A percentile compares a stretch with the other conserved stretches of the same genome.
phyloP scores from a whole-genome alignment of 1,139 yeast genomes.

The Yarrowia galli region DNA sequence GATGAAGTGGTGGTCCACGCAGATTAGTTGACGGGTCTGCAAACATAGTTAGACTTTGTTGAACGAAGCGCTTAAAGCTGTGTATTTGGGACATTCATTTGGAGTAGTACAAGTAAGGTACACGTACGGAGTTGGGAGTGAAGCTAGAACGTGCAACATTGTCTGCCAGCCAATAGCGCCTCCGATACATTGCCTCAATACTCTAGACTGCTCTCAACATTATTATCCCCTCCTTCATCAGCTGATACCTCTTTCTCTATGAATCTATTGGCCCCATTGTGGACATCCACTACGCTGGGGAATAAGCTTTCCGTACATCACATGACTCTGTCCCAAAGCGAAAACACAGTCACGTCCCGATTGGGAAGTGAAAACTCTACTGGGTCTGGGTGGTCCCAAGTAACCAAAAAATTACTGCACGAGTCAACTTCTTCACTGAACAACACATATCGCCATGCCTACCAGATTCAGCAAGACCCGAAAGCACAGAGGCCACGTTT shows the following conservation, averaged over 20 bases:
- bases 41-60: no score
- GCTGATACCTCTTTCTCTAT: not conserved
- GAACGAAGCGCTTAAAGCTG: no score
- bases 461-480: constrained; percentile 99
- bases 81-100: no score
- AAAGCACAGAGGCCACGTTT: constrained; percentile 99
- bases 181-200: no score
- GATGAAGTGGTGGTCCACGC: no score
- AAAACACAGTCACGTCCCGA: constrained; percentile 36
- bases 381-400: constrained; percentile 3
- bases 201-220: not conserved
- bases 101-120: no score
- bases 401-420: constrained; percentile 22
- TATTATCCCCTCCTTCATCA: not conserved
- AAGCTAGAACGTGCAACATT: no score
- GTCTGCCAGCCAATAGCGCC: no score
- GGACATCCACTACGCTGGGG: not conserved
- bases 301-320: constrained; percentile 4
- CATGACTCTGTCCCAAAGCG: constrained; percentile 14
- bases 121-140: no score
- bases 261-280: not conserved
- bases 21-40: no score
- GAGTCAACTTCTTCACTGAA: constrained; percentile 29
- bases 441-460: constrained; percentile 68
- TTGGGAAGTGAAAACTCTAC: constrained; percentile 35